Percentiles rank a stretch among this genome's conserved stretches.
These are phyloP conservation scores for Entophlyctis helioformis DNA, from an alignment of 192 early-diverging fungal species.

Conservation along the genomic window DNA sequence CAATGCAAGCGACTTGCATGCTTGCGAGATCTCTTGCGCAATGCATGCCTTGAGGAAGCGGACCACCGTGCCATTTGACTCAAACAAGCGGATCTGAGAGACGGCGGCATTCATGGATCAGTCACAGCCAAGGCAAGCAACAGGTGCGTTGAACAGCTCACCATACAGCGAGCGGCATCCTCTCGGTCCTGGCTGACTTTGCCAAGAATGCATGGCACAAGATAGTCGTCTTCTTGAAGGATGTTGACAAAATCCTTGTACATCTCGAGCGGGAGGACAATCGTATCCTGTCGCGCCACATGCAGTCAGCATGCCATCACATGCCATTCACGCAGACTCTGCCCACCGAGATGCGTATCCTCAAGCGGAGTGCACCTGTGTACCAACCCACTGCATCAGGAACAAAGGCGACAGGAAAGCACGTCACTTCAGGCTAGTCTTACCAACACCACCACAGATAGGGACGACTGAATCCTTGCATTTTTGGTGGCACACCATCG, in stretches of 20 bases:
- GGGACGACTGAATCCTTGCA: not conserved
- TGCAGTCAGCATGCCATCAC: too few species aligned
- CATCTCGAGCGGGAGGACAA: slow-evolving; percentile 5
- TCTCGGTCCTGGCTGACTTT: slow-evolving; percentile 17
- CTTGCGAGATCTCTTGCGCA: not conserved
- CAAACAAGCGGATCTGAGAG: not conserved
- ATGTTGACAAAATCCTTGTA: slow-evolving; percentile 10
- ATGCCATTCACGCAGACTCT: too few species aligned
- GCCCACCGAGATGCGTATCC: too few species aligned
- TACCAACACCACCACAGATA: slow-evolving; percentile 1
- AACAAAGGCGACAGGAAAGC: too few species aligned
- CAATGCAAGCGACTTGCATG: not conserved
- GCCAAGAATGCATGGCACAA: slow-evolving; percentile 7
- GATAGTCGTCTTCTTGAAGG: slow-evolving; percentile 3
- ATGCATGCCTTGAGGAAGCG: not conserved
- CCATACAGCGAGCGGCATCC: slow-evolving; percentile 6
- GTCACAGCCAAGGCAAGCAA: not conserved
- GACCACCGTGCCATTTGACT: not conserved
- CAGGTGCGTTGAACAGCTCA: too few species aligned
- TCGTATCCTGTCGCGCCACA: too few species aligned
- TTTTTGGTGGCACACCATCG: not conserved
- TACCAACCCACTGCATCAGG: too few species aligned
- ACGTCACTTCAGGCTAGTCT: not conserved
- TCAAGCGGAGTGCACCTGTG: too few species aligned
- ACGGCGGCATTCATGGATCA: not conserved